Evolutionary conservation across 306 rosid genomes (phyloP), one percentile per base, ranked within the genome.

Genomic region (Medicago lupulina): DNA sequence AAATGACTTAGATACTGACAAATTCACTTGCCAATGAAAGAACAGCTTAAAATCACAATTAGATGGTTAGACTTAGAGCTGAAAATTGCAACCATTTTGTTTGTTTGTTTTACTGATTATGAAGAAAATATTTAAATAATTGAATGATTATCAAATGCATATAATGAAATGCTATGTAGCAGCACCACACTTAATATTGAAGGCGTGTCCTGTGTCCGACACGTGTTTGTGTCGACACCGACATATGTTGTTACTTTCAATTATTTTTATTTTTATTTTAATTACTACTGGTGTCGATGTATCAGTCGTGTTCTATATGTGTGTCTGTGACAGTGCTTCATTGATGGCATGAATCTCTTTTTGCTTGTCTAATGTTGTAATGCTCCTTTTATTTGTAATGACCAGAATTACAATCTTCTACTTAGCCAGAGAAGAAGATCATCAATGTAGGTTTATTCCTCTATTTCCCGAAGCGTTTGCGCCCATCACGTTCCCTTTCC

Each of bases 381-480:
- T 41, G 34, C 63, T 79, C 61, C 67, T 76, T 50, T 73, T 60
- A 31, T 70, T 55, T 84, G 67, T 75, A 36, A 49, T 71, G 79
- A 50, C 67, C 96, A 95, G 97, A 85, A 86, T 95, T 69, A 89
- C 93, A 12, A 87, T 95, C 76, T 82, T 84, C 76, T 92, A 92
- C 90, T 84, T 95, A 58, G 97, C 97, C 73, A 92, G 86, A 89
- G 98, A 95, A 83, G 97, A 90, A 82, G 80, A 83, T 57, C 64
- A 58, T 23, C 84, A 86, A 44, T 89, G 97, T 82, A 90, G 85
- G 74, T 90, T 92, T 79, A 67, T 80, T 83, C 93, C 98, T 31
- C 40, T 86, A 43, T 84, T 75, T 79, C 95, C 96, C 0, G 95
- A 85, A 8, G 89, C 87, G 23, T 89, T 89, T 74, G 81, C 68